A percentile compares a stretch with the other conserved stretches of the same genome.
Conservation (phyloP, 768 basidiomycete genomes). For the Crucibulum laeve region DNA sequence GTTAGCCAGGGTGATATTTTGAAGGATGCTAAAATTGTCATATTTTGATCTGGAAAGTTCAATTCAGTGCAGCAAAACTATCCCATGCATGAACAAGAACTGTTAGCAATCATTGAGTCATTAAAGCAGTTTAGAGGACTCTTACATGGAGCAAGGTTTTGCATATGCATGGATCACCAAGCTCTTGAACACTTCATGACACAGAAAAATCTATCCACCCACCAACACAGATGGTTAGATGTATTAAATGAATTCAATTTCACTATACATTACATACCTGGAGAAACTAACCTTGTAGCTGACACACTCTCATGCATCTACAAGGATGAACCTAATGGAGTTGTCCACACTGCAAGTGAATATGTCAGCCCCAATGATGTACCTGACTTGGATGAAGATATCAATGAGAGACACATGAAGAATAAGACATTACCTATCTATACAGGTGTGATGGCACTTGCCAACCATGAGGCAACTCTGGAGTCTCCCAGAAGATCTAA, state of each 20-base stretch:
- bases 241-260: slow-evolving; percentile 29
- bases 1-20: too few relatives aligned
- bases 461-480: background rate
- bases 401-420: background rate
- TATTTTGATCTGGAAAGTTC: background rate
- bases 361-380: background rate
- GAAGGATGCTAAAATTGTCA: background rate
- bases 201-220: slow-evolving; percentile 23
- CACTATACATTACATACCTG: slow-evolving; percentile 27
- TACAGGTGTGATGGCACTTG: background rate
- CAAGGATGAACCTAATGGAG: background rate
- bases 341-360: background rate
- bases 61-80: slow-evolving; percentile 24
- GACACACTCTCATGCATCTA: slow-evolving; percentile 28
- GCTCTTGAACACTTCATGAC: slow-evolving; percentile 26
- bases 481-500: too few relatives aligned
- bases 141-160: slow-evolving; percentile 11
- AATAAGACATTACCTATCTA: background rate
- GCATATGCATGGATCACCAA: slow-evolving; percentile 28
- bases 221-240: slow-evolving; percentile 27
- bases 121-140: slow-evolving; percentile 17
- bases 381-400: background rate
- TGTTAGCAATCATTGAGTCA: slow-evolving; percentile 27
- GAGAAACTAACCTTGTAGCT: slow-evolving; percentile 26
- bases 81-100: slow-evolving; percentile 30